A percentile compares a stretch with the other conserved stretches of the same genome.
phyloP scores from a whole-genome alignment of 2,329 filamentous ascomycete species.

The Ceratocystis alfenasii region DNA sequence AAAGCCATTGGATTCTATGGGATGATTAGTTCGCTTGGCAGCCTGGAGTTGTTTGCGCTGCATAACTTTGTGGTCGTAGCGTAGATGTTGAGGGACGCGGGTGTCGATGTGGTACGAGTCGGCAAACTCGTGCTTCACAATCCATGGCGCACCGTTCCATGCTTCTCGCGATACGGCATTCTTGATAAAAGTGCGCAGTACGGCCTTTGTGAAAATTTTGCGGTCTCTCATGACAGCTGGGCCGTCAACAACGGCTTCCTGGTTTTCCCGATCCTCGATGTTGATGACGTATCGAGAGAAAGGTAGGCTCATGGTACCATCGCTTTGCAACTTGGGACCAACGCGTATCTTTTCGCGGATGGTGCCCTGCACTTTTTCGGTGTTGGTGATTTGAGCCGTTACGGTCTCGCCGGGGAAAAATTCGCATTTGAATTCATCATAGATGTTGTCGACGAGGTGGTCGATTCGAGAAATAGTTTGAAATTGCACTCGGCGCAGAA shows the following conservation, averaged over 20 bases:
- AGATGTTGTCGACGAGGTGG: slow-evolving; percentile 57
- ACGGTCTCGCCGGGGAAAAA: slow-evolving; percentile 85
- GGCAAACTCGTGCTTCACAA: slow-evolving; percentile 79
- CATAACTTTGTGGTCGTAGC: slow-evolving; percentile 65
- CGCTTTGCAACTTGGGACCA: slow-evolving; percentile 46
- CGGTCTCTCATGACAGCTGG: slow-evolving; percentile 75
- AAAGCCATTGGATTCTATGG: slow-evolving; percentile 34
- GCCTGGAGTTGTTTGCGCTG: slow-evolving; percentile 63
- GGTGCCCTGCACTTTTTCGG: slow-evolving; percentile 57
- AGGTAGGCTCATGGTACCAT: slow-evolving; percentile 58
- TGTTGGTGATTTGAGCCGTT: slow-evolving; percentile 56
- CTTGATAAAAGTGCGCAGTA: slow-evolving; percentile 86
- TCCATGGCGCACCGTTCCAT: slow-evolving; percentile 94
- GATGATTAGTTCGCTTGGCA: slow-evolving; percentile 46
- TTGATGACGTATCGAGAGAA: slow-evolving; percentile 73
- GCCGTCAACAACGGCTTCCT: slow-evolving; percentile 70
- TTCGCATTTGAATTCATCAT: slow-evolving; percentile 72
- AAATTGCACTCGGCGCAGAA: slow-evolving; percentile 83
- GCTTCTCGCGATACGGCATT: slow-evolving; percentile 84
- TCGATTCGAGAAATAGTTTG: slow-evolving; percentile 82
- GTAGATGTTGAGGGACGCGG: slow-evolving; percentile 71
- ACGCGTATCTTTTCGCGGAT: slow-evolving; percentile 81
- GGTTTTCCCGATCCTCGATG: slow-evolving; percentile 52
- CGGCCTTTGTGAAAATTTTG: slow-evolving; percentile 87
- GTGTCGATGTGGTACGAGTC: slow-evolving; percentile 74